phyloP scores from a whole-genome alignment of 208 protist species.

The Crithidia mellificae region DNA sequence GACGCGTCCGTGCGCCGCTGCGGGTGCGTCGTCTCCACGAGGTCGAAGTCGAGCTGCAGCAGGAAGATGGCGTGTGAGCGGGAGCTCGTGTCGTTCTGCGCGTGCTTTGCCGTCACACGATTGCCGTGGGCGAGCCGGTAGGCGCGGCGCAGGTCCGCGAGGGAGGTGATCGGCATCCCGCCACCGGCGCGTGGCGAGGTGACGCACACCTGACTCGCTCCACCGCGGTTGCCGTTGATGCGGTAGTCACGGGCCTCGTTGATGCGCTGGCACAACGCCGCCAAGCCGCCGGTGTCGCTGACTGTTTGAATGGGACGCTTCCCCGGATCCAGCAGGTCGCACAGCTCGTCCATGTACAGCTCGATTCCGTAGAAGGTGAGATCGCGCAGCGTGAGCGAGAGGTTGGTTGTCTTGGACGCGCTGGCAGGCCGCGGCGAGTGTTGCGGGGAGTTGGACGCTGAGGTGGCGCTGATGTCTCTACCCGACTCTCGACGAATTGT shows the following conservation, averaged over 20 bases:
- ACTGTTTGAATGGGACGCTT: slow-evolving; percentile 66
- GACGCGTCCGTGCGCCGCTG: neutral
- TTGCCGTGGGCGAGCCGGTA: slow-evolving; percentile 73
- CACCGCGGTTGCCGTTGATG: slow-evolving; percentile 26
- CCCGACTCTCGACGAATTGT: slow-evolving; percentile 33
- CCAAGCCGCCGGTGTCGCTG: slow-evolving; percentile 73
- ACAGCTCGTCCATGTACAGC: slow-evolving; percentile 85
- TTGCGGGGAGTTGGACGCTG: slow-evolving; percentile 2
- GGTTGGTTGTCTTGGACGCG: slow-evolving; percentile 14
- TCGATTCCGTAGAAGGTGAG: slow-evolving; percentile 86
- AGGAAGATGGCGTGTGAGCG: slow-evolving; percentile 90
- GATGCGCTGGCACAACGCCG: slow-evolving; percentile 62
- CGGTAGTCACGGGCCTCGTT: slow-evolving; percentile 43
- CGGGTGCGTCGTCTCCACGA: slow-evolving; percentile 17
- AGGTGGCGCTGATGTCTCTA: neutral
- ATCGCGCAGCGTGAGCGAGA: slow-evolving; percentile 59
- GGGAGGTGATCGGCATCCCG: slow-evolving; percentile 61
- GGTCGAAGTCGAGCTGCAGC: slow-evolving; percentile 76
- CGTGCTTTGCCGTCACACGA: slow-evolving; percentile 74
- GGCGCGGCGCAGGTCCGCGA: slow-evolving; percentile 62
- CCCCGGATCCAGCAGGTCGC: slow-evolving; percentile 70
- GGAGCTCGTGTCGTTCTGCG: slow-evolving; percentile 76
- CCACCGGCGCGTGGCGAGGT: slow-evolving; percentile 35
- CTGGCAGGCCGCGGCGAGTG: slow-evolving; percentile 2
- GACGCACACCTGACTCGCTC: slow-evolving; percentile 8